Conservation (phyloP, 805 yeast genomes). For the Ogataea angusta region DNA sequence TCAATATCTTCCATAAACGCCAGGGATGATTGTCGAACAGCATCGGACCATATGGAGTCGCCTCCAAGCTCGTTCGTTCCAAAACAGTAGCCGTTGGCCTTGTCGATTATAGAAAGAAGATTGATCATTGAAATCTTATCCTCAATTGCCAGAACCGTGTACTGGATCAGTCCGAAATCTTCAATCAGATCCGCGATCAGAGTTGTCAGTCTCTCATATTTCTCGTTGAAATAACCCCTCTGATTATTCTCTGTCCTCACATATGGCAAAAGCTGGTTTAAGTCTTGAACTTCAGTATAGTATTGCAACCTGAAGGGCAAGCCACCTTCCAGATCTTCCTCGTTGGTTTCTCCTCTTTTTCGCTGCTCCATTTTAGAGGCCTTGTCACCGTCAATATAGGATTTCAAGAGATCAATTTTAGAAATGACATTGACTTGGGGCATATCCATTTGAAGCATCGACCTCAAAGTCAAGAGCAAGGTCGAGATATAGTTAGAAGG, state of each 20-base stretch:
- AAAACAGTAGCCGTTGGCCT: constrained; percentile 89
- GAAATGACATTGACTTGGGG: constrained; percentile 94
- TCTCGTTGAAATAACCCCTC: constrained; percentile 48
- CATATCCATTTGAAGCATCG: constrained; percentile 88
- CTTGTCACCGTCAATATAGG: constrained; percentile 38
- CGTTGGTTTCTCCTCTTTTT: constrained; percentile 15
- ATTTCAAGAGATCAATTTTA: constrained; percentile 77
- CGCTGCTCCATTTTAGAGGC: constrained; percentile 18
- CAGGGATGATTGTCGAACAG: constrained; percentile 66
- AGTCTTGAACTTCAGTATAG: constrained; percentile 90
- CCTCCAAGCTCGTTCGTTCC: constrained; percentile 95
- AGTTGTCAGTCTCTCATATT: constrained; percentile 60
- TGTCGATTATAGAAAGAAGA: constrained; percentile 73
- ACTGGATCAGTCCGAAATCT: constrained; percentile 83
- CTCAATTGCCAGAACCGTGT: constrained; percentile 86
- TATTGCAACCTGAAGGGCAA: constrained; percentile 80
- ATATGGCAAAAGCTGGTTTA: constrained; percentile 62
- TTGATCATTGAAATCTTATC: constrained; percentile 91
- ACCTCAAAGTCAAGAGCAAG: constrained; percentile 72
- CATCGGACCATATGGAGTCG: constrained; percentile 97
- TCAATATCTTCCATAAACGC: constrained; percentile 59
- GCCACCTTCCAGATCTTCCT: constrained; percentile 43
- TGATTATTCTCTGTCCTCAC: constrained; percentile 72
- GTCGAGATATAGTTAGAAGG: constrained; percentile 90
- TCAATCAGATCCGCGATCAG: constrained; percentile 79